Evolutionary conservation across 2,329 filamentous ascomycete species (phyloP), one percentile per base, ranked within the genome.

Genomic region (Fusarium protoensiforme): DNA sequence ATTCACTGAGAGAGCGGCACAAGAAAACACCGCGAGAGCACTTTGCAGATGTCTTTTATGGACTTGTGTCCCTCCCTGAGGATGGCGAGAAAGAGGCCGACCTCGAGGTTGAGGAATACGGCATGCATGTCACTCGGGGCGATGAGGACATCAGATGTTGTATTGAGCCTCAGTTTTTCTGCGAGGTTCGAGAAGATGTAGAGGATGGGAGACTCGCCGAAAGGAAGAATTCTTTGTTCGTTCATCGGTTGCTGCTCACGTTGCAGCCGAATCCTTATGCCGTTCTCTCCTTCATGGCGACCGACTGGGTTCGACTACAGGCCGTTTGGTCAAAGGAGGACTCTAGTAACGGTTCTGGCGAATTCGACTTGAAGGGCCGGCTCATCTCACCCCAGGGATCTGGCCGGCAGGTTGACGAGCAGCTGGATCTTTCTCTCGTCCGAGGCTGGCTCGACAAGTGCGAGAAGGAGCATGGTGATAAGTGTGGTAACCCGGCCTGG

Each of bases 391-490:
- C 4, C 7, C 16, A 22, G 14, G 41, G 67, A 3, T 54, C 69
- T 7, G 66, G 71, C 0, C 59, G 69, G 2, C 16, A 22, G 11
- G 36, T 73, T 1, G 48, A 31, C 3, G n/a, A 48, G 16, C 31
- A 59, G 0, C 29, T 69, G 13, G 62, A 73, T 7, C 7, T 67
- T 14, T 27, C 71, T 1, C 22, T 41, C 2, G 22, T 63, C 1
- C 27, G 18, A 7, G 20, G 36, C 2, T 73, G 69, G 66, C 22
- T 73, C 13, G 64, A 58, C 4, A 60, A 67, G 36, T 73, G 71
- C 13, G 66, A 73, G 41, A 33, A 58, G 2, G 24, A 43, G 0
- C 71, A 73, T n/a, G 63, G 36, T 18, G n/a, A 61, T 4, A 10
- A 18, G 0, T 73, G 69, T 29, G 22, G 27, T 0, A 54, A 33